Evolutionary conservation across 306 rosid species (phyloP).

Genomic region (Acacia confusa): DNA sequence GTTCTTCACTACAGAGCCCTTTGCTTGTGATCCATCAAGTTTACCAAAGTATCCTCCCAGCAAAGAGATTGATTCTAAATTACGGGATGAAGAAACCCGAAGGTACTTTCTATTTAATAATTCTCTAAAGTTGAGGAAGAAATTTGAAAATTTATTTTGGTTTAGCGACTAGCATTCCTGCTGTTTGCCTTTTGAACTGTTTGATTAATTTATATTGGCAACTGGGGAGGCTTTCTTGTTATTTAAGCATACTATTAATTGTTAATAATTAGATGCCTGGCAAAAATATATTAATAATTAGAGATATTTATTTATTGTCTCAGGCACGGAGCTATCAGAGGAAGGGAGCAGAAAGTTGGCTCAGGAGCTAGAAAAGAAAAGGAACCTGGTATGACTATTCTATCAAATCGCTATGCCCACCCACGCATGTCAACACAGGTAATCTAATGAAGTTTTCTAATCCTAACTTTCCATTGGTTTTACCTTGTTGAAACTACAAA

Average conservation of each 20-base stretch:
- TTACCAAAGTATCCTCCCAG: conserved; percentile 91
- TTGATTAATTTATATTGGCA: conserved; percentile 17
- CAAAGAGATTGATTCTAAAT: conserved; percentile 90
- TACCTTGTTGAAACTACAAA: not conserved
- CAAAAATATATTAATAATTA: not conserved
- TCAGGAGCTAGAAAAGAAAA: conserved; percentile 54
- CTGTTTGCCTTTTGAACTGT: conserved; percentile 26
- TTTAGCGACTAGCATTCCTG: not conserved
- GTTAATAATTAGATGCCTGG: not conserved
- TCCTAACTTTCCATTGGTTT: not conserved
- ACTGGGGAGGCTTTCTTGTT: conserved; percentile 18
- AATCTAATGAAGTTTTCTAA: conserved; percentile 23
- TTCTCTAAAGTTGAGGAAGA: conserved; percentile 22
- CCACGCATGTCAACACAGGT: conserved; percentile 51
- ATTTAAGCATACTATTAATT: not conserved
- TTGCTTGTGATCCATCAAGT: conserved; percentile 88
- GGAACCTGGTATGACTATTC: conserved; percentile 38
- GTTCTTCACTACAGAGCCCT: conserved; percentile 81
- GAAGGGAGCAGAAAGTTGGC: conserved; percentile 48
- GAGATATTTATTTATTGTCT: conserved; percentile 8
- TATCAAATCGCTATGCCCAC: conserved; percentile 39
- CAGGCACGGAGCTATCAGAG: conserved; percentile 65
- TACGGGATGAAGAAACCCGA: conserved; percentile 70
- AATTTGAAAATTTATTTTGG: not conserved
- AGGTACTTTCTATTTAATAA: conserved; percentile 51